Evolutionary conservation across 1,284 basidiomycete genomes (phyloP), one percentile per base, ranked within the genome.

Genomic region (Pulveroboletus ridleyi): DNA sequence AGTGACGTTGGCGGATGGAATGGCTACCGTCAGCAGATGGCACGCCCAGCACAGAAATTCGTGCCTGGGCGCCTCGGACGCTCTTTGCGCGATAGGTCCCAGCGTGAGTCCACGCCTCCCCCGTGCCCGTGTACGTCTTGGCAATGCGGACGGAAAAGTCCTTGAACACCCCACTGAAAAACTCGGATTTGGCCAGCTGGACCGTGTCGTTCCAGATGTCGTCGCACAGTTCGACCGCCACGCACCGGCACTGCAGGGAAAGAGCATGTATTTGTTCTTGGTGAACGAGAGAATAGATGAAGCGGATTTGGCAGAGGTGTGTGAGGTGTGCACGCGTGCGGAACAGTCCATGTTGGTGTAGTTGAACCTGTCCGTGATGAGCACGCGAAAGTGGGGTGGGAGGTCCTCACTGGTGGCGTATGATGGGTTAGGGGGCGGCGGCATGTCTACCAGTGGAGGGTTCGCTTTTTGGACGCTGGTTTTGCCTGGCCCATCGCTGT

Each of bases 231-330:
- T 29, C 29, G 29, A 29, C 29, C 29, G 7, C 29, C 4, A 29
- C 29, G 25, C 5, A 29, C 5, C 25, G 5, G 29, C 29, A 29
- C 29, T 29, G 29, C 29, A 29, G 2, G 29, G 97, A 61, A 93
- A 95, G 68, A 99, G 90, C 97, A 99, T 98, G 83, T 99, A 99
- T 68, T 90, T 83, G 78, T 99, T 97, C 76, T 92, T 92, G 79
- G 96, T 96, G 60, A 91, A 92, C 59, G 92, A 92, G 4, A 99
- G 84, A 63, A 99, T 93, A 1, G 92, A 86, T 1, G 90, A 88
- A 1, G 95, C 82, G 4, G 95, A 95, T 72, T 96, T 96, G 55
- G 96, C 92, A 2, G 86, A 86, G 39, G 88, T 86, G 74, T 96
- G 95, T 0, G 29, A 29, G 94, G 87, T 85, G 77, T 98, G 95